These are phyloP conservation scores for Aspergillus sp. DNA, from an alignment of 2,329 filamentous ascomycete genomes.

Conservation along the genomic window DNA sequence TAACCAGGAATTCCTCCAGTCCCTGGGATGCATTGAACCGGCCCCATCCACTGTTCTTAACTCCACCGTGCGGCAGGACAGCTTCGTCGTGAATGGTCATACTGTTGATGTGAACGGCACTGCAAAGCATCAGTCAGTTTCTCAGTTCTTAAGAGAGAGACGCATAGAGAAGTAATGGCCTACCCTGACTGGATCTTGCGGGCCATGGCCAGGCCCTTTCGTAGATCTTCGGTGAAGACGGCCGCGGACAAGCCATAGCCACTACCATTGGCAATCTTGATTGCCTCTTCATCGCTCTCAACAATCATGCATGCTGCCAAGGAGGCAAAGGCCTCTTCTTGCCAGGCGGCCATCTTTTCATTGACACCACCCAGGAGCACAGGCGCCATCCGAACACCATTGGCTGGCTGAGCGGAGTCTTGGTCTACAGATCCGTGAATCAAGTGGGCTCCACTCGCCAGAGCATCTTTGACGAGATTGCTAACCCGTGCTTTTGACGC, in stretches of 20 bases:
- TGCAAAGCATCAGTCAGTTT: slow-evolving; percentile 15
- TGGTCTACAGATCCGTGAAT: slow-evolving; percentile 28
- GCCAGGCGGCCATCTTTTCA: slow-evolving; percentile 71
- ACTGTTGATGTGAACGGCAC: slow-evolving; percentile 63
- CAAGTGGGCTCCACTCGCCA: slow-evolving; percentile 34
- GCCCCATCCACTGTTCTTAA: slow-evolving; percentile 62
- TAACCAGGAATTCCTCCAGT: slow-evolving; percentile 62
- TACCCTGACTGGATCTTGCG: slow-evolving; percentile 64
- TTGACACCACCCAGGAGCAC: slow-evolving; percentile 67
- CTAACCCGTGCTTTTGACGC: slow-evolving; percentile 49
- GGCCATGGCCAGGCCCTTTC: slow-evolving; percentile 59
- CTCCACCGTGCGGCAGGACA: slow-evolving; percentile 63
- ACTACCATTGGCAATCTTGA: slow-evolving; percentile 74
- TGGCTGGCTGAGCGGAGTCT: slow-evolving; percentile 12
- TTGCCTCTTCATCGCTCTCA: slow-evolving; percentile 62
- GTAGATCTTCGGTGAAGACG: slow-evolving; percentile 71
- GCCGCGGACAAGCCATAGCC: slow-evolving; percentile 72
- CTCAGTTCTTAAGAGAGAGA: background rate
- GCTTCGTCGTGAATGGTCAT: slow-evolving; percentile 67
- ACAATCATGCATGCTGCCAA: slow-evolving; percentile 68
- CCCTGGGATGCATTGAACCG: slow-evolving; percentile 58
- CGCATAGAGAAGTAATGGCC: slow-evolving; percentile 28
- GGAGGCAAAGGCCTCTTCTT: slow-evolving; percentile 74
- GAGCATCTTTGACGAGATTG: slow-evolving; percentile 30
- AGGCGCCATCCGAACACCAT: slow-evolving; percentile 57